Evolutionary conservation across 495 filamentous ascomycete genomes (phyloP).

Genomic region (Endocarpon pusillum): DNA sequence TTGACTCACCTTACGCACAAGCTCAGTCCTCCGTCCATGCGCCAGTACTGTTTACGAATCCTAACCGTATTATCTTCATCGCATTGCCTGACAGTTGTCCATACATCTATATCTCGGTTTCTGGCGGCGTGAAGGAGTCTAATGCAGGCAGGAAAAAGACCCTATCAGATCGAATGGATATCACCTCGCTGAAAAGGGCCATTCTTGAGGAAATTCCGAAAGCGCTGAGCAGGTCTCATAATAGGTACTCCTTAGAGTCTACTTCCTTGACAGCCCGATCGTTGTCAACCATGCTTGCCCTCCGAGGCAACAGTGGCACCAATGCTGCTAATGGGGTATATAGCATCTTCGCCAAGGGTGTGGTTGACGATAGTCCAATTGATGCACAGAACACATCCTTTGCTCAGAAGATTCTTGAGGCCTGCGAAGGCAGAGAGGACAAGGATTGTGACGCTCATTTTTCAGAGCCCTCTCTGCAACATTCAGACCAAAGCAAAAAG

Average conservation of each 20-base stretch:
- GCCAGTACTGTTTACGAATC: conserved; percentile 26
- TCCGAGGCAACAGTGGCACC: conserved; percentile 47
- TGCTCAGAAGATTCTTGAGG: too few relatives aligned
- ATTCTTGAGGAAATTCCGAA: conserved; percentile 61
- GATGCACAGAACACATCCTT: conserved; percentile 17
- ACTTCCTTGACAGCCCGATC: conserved; percentile 53
- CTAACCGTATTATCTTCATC: conserved; percentile 51
- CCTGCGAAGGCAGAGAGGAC: conserved; percentile 13
- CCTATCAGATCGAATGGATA: conserved; percentile 28
- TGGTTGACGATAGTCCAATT: conserved; percentile 37
- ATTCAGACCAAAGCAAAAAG: conserved; percentile 22
- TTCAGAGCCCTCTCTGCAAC: conserved; percentile 18
- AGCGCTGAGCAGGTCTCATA: conserved; percentile 52
- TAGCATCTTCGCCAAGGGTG: conserved; percentile 55
- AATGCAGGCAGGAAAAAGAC: conserved; percentile 6
- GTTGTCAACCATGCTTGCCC: conserved; percentile 42
- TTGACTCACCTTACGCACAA: conserved; percentile 54
- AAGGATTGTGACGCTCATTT: conserved; percentile 3
- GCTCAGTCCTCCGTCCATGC: conserved; percentile 19
- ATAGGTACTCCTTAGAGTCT: conserved; percentile 44
- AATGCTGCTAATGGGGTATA: conserved; percentile 60
- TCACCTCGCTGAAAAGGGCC: conserved; percentile 46
- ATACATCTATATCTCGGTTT: conserved; percentile 52
- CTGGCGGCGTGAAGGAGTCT: conserved; percentile 15
- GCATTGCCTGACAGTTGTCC: conserved; percentile 66